Evolutionary conservation across 2,329 filamentous ascomycete genomes (phyloP).

Genomic region (Alternaria burnsii): DNA sequence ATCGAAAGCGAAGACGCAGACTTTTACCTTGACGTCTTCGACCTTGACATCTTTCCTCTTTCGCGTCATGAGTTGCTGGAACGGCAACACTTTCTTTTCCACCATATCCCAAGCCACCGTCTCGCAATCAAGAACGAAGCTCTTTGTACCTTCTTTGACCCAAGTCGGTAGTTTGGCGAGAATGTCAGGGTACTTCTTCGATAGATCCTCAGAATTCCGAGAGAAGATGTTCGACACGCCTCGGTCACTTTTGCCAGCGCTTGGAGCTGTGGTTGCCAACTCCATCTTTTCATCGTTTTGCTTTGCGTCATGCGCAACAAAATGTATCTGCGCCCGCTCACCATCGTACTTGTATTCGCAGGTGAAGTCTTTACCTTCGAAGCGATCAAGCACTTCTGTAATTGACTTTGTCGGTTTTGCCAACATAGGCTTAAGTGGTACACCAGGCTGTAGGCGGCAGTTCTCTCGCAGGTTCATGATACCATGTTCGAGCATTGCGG

Average conservation of each 20-base stretch:
- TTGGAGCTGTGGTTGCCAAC: constrained; percentile 66
- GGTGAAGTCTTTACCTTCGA: constrained; percentile 93
- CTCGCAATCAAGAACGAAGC: constrained; percentile 98
- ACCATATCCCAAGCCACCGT: constrained; percentile 95
- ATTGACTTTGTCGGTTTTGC: constrained; percentile 98
- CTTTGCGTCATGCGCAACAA: constrained; percentile 79
- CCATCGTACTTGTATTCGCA: constrained; percentile 99
- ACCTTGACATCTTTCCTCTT: constrained; percentile 97
- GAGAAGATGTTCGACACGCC: constrained; percentile 95
- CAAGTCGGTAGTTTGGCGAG: constrained; percentile 85
- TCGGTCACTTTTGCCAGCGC: constrained; percentile 70
- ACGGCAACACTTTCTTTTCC: constrained; percentile 94
- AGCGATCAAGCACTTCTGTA: constrained; percentile 94
- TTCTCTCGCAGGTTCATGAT: constrained; percentile 82
- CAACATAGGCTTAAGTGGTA: constrained; percentile 97
- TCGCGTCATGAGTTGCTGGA: constrained; percentile 97
- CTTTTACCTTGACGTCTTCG: constrained; percentile 94
- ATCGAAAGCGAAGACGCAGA: constrained; percentile 97
- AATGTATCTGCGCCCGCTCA: constrained; percentile 98
- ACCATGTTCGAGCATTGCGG: constrained; percentile 85
- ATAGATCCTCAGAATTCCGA: constrained; percentile 94
- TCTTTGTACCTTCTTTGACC: constrained; percentile 89
- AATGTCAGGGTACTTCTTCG: constrained; percentile 97
- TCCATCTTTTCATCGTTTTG: constrained; percentile 72
- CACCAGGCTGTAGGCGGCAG: constrained; percentile 91